Evolutionary conservation across 2,329 filamentous ascomycete species (phyloP).

Genomic region (Aureobasidium pullulans): DNA sequence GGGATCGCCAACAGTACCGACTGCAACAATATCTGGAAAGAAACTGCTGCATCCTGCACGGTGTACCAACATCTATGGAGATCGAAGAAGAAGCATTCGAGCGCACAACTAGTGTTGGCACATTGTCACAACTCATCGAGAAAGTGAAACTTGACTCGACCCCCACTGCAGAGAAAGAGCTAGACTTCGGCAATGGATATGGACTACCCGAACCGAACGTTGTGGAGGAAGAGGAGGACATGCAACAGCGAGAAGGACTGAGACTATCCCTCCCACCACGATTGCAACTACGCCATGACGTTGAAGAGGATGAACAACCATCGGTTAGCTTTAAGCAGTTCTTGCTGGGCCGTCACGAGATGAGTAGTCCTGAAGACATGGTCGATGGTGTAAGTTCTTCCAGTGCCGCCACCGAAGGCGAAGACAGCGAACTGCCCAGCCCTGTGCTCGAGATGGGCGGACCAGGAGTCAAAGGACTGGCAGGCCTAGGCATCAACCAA

Average conservation of each 20-base stretch:
- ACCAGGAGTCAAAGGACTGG: neutral
- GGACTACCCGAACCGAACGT: neutral
- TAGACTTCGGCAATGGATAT: conserved; percentile 24
- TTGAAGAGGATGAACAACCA: neutral
- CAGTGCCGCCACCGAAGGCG: neutral
- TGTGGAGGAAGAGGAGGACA: neutral
- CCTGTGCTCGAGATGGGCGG: conserved; percentile 11
- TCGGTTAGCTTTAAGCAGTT: conserved; percentile 13
- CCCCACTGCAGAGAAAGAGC: conserved; percentile 33
- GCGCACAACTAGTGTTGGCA: conserved; percentile 33
- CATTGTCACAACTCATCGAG: conserved; percentile 35
- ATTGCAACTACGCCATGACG: neutral
- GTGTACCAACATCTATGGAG: conserved; percentile 36
- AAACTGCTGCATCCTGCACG: conserved; percentile 39
- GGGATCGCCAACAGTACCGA: conserved; percentile 42
- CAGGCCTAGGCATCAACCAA: conserved; percentile 8
- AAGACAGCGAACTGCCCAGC: neutral
- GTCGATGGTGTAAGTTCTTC: neutral
- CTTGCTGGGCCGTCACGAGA: neutral
- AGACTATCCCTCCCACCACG: neutral
- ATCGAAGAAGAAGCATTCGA: conserved; percentile 41
- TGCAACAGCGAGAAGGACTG: neutral
- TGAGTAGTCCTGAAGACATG: conserved; percentile 13
- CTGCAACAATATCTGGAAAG: conserved; percentile 40
- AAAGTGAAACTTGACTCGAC: conserved; percentile 40